A percentile compares a stretch with the other conserved stretches of the same genome.
phyloP scores from a whole-genome alignment of 2,329 filamentous ascomycete species.

The Cladophialophora yegresii region DNA sequence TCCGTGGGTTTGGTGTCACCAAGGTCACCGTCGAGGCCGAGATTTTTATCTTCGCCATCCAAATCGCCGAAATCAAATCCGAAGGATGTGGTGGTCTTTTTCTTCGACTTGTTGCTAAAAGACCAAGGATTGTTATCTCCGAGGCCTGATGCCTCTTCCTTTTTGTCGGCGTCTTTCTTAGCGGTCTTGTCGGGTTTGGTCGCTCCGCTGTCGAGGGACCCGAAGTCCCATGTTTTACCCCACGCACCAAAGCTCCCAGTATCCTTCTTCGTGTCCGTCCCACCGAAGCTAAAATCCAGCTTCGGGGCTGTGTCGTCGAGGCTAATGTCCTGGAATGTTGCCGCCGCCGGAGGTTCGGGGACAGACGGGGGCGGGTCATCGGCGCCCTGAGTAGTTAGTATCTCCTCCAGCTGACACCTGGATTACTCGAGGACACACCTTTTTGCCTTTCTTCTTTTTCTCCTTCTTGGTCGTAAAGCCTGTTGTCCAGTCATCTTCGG shows the following conservation, averaged over 20 bases:
- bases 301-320: constrained; percentile 63
- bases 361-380: constrained; percentile 42
- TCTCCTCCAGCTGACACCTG: neutral
- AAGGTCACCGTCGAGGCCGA: constrained; percentile 51
- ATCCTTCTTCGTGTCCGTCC: constrained; percentile 46
- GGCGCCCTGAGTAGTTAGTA: constrained; percentile 35
- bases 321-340: constrained; percentile 69
- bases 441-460: constrained; percentile 59
- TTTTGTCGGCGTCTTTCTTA: constrained; percentile 37
- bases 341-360: constrained; percentile 44
- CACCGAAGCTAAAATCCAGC: constrained; percentile 58
- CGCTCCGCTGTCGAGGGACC: constrained; percentile 41
- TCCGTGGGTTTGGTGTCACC: constrained; percentile 45
- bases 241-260: constrained; percentile 57
- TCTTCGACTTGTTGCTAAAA: constrained; percentile 41
- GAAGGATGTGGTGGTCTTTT: constrained; percentile 41
- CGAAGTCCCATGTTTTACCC: constrained; percentile 61
- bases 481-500: constrained; percentile 55
- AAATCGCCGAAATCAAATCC: constrained; percentile 50
- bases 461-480: constrained; percentile 49
- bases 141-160: constrained; percentile 35
- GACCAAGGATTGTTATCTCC: constrained; percentile 46
- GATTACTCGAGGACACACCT: constrained; percentile 44
- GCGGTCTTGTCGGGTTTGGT: constrained; percentile 38
- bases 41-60: constrained; percentile 46